Percentiles rank a stretch among this genome's conserved stretches.
Evolutionary conservation across 306 rosid species (phyloP).

Genomic region (Citrullus colocynthis): DNA sequence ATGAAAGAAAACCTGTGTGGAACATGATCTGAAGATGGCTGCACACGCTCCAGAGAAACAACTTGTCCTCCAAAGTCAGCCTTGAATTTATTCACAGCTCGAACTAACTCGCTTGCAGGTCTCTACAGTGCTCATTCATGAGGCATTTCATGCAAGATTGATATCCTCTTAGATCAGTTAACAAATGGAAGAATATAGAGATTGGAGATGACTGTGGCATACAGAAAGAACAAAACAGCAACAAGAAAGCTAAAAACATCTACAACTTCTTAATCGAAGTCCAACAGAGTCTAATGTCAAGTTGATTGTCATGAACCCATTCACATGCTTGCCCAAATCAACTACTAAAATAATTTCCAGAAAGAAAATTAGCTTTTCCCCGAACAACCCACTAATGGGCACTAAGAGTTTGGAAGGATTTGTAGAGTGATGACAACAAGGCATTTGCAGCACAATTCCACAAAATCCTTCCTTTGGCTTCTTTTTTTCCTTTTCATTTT

Average conservation of each 20-base stretch:
- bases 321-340: background rate
- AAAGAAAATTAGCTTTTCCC: background rate
- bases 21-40: constrained; percentile 96
- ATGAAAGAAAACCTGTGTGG: constrained; percentile 56
- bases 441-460: no score
- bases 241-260: background rate
- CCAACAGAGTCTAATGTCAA: background rate
- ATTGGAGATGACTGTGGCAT: background rate
- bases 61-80: constrained; percentile 85
- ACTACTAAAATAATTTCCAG: background rate
- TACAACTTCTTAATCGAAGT: background rate
- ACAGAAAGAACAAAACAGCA: background rate
- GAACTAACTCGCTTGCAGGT: constrained; percentile 75
- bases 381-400: background rate
- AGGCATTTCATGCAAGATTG: background rate
- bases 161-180: background rate
- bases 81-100: constrained; percentile 86
- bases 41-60: constrained; percentile 89
- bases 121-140: constrained; percentile 29
- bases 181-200: background rate
- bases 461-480: no score
- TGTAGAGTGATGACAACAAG: background rate
- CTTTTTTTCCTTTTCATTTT: no score
- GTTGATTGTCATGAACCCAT: background rate
- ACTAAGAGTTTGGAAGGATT: background rate